These are phyloP conservation scores for Claviceps arundinis DNA, from an alignment of 2,329 filamentous ascomycete species.

Conservation along the genomic window DNA sequence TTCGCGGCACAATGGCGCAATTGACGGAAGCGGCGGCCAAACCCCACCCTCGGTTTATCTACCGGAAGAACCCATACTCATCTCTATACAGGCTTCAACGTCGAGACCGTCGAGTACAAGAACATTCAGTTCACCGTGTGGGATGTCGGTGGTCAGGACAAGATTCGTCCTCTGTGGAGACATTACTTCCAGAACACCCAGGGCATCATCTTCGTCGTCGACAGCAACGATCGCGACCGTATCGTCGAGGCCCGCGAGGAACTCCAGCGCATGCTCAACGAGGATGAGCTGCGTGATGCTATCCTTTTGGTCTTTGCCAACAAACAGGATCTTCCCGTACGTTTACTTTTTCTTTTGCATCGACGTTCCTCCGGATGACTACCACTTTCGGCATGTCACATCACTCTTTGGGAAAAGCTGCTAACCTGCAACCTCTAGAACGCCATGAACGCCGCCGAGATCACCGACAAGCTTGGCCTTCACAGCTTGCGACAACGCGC, in stretches of 20 bases:
- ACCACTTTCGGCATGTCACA: neutral
- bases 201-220: conserved; percentile 99
- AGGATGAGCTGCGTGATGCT: conserved; percentile 95
- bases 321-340: conserved; percentile 97
- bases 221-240: conserved; percentile 97
- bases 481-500: conserved; percentile 97
- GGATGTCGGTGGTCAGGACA: conserved; percentile 99
- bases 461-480: conserved; percentile 99
- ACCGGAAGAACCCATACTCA: conserved; percentile 3
- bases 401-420: neutral
- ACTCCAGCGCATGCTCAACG: conserved; percentile 95
- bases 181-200: conserved; percentile 99
- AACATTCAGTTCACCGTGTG: conserved; percentile 99
- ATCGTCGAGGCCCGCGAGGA: conserved; percentile 94
- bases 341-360: conserved; percentile 22
- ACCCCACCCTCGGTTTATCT: neutral
- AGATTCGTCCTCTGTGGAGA: conserved; percentile 98
- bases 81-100: conserved; percentile 70
- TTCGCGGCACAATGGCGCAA: neutral
- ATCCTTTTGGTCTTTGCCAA: conserved; percentile 97
- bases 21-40: neutral
- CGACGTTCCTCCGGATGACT: neutral
- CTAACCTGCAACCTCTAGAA: conserved; percentile 45
- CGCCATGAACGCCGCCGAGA: conserved; percentile 99
- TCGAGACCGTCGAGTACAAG: conserved; percentile 99